These are phyloP conservation scores for Theileria equi DNA, from an alignment of 169 alveolate genomes.

Conservation along the genomic window DNA sequence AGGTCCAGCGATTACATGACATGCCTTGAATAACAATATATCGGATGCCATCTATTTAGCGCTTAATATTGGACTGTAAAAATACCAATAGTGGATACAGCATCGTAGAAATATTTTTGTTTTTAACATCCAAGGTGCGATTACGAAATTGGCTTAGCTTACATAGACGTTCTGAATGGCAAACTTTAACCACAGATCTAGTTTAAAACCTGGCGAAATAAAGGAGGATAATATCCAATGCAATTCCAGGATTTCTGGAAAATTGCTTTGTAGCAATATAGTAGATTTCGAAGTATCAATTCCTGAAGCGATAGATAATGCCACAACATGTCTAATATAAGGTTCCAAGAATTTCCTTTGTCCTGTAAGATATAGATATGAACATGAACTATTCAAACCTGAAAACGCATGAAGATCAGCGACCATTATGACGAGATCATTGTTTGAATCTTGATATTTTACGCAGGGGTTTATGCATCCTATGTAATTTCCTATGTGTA, in stretches of 20 bases:
- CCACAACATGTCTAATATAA: conserved; percentile 19
- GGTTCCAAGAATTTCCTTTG: not conserved
- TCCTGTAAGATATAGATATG: not conserved
- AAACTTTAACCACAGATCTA: not conserved
- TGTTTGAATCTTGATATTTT: conserved; percentile 20
- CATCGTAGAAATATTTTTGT: conserved; percentile 19
- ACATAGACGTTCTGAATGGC: conserved; percentile 30
- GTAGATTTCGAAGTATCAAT: conserved; percentile 32
- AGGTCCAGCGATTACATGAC: conserved; percentile 41
- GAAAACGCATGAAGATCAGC: conserved; percentile 60
- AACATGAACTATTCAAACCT: not conserved
- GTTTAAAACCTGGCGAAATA: conserved; percentile 18
- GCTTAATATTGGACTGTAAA: not conserved
- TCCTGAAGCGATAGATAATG: conserved; percentile 56
- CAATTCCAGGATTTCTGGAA: conserved; percentile 49
- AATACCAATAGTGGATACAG: conserved; percentile 49
- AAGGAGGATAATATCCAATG: conserved; percentile 49
- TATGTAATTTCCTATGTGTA: conserved; percentile 62
- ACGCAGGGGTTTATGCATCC: conserved; percentile 62
- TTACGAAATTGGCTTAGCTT: conserved; percentile 41
- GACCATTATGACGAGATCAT: conserved; percentile 31
- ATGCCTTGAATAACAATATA: conserved; percentile 33
- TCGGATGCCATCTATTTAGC: conserved; percentile 57
- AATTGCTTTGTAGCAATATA: conserved; percentile 45
- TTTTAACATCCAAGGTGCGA: conserved; percentile 4